Evolutionary conservation across 306 rosid species (phyloP), one percentile per base, ranked within the genome.

Genomic region (Fragaria nilgerrensis): DNA sequence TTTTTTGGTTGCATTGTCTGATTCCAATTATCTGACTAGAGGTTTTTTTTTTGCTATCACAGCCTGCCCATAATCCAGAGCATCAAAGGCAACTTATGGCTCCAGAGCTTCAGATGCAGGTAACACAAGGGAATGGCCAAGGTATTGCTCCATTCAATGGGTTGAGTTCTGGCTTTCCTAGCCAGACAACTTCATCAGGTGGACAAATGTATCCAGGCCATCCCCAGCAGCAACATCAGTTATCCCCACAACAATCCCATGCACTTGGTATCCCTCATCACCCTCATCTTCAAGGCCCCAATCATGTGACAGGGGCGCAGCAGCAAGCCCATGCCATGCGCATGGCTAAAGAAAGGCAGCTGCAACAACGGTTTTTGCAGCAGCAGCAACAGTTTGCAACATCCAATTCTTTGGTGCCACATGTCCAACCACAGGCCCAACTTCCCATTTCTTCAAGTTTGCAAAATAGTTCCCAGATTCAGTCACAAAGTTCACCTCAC

Each of bases 31-130:
- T 43, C 62, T 81, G 77, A 70, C 68, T 16, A 47, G 50, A 45
- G 15, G 36, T 3, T 36, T 20, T 79, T 37, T 20, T 78, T 63
- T 36, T 65, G 43, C 80, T 37, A n/a, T 66, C 61, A 78, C 84
- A 96, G 97, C 94, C 97, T 83, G 98, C 90, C 66, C 98, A 88
- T 75, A 93, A 85, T 82, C 87, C 81, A 37, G 98, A 91, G 80
- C 96, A 93, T 83, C 98, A 90, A 83, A 89, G 94, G 90, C 96
- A 89, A 85, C 85, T 87, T 85, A 81, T 87, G 90, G 90, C 80
- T 83, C 93, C 97, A 1, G 98, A 96, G 84, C 91, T 82, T 78
- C 92, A 82, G 49, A 85, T 90, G 90, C 99, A 88, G 87, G 96
- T 58, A 65, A 77, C 88, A 7, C 95, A 89, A 72, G 97, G 91